Evolutionary conservation across 1,284 basidiomycete species (phyloP).

Genomic region (Puccinia coronata): DNA sequence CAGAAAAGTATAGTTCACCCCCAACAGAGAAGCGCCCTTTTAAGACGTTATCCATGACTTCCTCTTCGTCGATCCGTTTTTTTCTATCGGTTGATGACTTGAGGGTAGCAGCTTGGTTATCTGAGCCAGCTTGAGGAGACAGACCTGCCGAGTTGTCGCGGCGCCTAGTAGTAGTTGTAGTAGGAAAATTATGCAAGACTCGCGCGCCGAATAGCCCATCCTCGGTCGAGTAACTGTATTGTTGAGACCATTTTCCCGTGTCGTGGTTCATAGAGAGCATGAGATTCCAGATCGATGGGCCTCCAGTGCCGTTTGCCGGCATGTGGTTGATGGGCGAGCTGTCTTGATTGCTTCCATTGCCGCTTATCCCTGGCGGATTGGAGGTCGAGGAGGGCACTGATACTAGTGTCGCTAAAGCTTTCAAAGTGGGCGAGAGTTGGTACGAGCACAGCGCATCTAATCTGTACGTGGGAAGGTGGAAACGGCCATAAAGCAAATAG

Average conservation of each 20-base stretch:
- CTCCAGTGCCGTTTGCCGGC: not conserved
- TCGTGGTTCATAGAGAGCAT: constrained; percentile 89
- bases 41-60: constrained; percentile 75
- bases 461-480: constrained; percentile 41
- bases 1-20: constrained; percentile 89
- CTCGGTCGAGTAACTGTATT: constrained; percentile 91
- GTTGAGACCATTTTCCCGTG: constrained; percentile 85
- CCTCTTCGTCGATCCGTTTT: constrained; percentile 82
- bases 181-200: constrained; percentile 90
- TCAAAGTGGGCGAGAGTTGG: constrained; percentile 32
- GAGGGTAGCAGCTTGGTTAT: constrained; percentile 51
- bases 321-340: constrained; percentile 4
- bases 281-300: constrained; percentile 64
- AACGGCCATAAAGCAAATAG: constrained; percentile 40
- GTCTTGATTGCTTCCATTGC: constrained; percentile 4
- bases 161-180: constrained; percentile 56
- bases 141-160: not conserved
- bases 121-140: not conserved
- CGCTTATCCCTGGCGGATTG: constrained; percentile 2
- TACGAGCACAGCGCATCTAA: constrained; percentile 39
- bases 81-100: constrained; percentile 58
- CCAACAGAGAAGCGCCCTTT: constrained; percentile 86
- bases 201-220: constrained; percentile 88
- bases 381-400: constrained; percentile 8
- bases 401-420: constrained; percentile 31